Conservation (phyloP, 768 basidiomycete genomes). For the Russula sp. region DNA sequence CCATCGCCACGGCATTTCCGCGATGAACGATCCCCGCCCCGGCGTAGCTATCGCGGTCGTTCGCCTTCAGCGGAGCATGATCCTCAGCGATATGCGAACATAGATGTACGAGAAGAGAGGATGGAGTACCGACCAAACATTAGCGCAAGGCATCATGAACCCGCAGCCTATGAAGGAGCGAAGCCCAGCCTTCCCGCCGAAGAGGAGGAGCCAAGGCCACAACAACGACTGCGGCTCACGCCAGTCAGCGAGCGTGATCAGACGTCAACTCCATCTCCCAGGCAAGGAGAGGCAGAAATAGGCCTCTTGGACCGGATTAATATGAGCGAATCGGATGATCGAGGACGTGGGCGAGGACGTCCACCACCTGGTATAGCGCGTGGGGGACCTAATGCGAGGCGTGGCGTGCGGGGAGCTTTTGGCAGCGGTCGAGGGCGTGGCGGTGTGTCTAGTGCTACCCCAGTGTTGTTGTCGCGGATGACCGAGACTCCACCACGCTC, state of each 20-base stretch:
- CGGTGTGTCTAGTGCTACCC: not conserved
- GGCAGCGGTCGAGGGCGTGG: conserved; percentile 1
- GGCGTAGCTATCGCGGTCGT: not conserved
- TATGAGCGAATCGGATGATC: conserved; percentile 1
- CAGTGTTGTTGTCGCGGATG: conserved; percentile 7
- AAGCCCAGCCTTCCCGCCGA: not conserved
- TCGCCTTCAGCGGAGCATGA: not conserved
- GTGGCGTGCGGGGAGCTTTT: not conserved
- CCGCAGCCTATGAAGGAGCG: not conserved
- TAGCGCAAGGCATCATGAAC: not conserved
- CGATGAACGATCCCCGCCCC: not conserved
- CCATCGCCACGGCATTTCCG: conserved; percentile 1
- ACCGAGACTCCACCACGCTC: not conserved
- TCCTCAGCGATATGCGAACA: not conserved
- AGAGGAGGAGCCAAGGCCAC: not conserved
- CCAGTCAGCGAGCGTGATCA: not conserved
- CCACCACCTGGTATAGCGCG: not conserved
- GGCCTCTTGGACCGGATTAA: conserved; percentile 5
- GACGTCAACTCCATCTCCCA: not conserved
- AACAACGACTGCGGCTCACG: not conserved
- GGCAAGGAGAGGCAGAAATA: not conserved
- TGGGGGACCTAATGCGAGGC: not conserved
- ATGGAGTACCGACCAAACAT: not conserved
- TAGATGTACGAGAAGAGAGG: not conserved
- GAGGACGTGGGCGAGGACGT: conserved; percentile 1